Percentiles rank a stretch among this genome's conserved stretches.
These are phyloP conservation scores for Barnettozyma vustinii DNA, from an alignment of 805 yeast species.

Conservation along the genomic window DNA sequence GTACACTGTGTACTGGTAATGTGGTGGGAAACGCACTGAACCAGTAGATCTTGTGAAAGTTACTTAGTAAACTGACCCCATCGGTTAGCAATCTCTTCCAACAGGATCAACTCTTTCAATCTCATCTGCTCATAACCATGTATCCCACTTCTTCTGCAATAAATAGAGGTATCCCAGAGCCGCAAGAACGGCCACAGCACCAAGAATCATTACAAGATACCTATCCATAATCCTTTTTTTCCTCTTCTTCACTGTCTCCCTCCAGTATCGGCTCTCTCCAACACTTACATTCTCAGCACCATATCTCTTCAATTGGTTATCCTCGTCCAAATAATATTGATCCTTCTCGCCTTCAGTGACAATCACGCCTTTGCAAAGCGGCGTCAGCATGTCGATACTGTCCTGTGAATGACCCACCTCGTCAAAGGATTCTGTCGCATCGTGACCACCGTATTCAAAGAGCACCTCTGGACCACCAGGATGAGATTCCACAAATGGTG, in stretches of 20 bases:
- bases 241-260: conserved; percentile 7
- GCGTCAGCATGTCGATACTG: conserved; percentile 70
- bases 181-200: conserved; percentile 17
- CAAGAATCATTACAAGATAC: conserved; percentile 6
- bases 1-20: no score
- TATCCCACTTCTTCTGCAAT: conserved; percentile 14
- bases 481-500: conserved; percentile 62
- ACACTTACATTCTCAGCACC: conserved; percentile 19
- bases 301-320: conserved; percentile 4
- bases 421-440: conserved; percentile 78
- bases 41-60: no score
- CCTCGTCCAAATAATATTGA: background rate
- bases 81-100: no score
- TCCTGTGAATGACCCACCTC: conserved; percentile 98
- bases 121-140: background rate
- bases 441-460: conserved; percentile 67
- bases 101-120: no score
- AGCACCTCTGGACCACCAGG: conserved; percentile 72
- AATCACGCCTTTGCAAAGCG: conserved; percentile 69
- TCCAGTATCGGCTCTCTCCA: conserved; percentile 21
- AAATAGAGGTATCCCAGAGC: conserved; percentile 14
- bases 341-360: conserved; percentile 29
- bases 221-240: conserved; percentile 12
- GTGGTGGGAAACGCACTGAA: no score
- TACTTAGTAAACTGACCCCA: no score